Evolutionary conservation across 768 basidiomycete genomes (phyloP).

Genomic region (Steccherinum ochraceum): DNA sequence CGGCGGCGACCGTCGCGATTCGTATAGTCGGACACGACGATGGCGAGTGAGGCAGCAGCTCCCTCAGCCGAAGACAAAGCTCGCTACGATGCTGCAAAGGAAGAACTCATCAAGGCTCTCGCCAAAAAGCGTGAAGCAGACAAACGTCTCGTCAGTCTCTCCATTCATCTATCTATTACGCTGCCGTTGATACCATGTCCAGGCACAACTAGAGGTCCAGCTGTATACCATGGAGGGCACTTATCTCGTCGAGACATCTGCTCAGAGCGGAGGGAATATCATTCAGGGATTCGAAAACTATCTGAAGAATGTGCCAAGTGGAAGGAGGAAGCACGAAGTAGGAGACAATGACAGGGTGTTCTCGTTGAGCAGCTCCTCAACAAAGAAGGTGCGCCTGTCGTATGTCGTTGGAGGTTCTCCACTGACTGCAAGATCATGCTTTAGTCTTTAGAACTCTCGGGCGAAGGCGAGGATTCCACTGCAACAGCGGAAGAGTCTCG

Average conservation of each 20-base stretch:
- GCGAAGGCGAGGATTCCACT: constrained; percentile 58
- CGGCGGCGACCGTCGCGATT: too few species aligned
- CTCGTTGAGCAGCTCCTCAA: constrained; percentile 74
- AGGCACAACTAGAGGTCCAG: constrained; percentile 75
- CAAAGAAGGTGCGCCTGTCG: constrained; percentile 51
- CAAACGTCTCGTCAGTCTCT: constrained; percentile 60
- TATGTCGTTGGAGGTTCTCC: constrained; percentile 2
- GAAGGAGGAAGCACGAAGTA: constrained; percentile 68
- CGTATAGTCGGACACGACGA: too few species aligned
- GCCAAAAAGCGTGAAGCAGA: constrained; percentile 71
- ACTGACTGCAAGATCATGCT: too few species aligned
- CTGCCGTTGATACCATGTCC: background rate
- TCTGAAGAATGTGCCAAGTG: constrained; percentile 67
- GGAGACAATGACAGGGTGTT: constrained; percentile 76
- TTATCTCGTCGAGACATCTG: constrained; percentile 73
- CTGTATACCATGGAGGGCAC: constrained; percentile 72
- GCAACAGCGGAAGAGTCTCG: constrained; percentile 65
- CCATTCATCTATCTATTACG: background rate
- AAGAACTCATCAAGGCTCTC: constrained; percentile 68
- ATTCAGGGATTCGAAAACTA: constrained; percentile 86
- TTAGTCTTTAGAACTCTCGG: constrained; percentile 70
- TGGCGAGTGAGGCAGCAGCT: constrained; percentile 31
- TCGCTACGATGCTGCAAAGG: constrained; percentile 66
- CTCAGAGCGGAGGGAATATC: constrained; percentile 78
- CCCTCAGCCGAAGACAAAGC: constrained; percentile 62